These are phyloP conservation scores for Gaultheria prostrata DNA, from an alignment of 148 eudicot species.

Conservation along the genomic window DNA sequence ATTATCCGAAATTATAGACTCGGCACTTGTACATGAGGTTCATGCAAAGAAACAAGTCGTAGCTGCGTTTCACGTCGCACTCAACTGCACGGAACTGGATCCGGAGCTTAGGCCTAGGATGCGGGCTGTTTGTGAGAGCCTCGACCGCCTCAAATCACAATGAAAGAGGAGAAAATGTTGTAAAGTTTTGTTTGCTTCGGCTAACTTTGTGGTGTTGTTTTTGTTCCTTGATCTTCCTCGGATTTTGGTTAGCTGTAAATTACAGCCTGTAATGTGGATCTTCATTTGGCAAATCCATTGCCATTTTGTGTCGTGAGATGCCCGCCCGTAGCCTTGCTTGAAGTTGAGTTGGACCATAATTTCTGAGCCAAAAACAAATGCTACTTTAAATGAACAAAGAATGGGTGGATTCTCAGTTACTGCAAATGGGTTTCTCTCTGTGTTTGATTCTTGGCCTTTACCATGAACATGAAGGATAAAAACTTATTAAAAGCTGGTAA, in stretches of 20 bases:
- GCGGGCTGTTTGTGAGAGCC: conserved; percentile 65
- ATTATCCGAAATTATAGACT: conserved; percentile 81
- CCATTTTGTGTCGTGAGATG: background rate
- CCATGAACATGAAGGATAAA: too few relatives aligned
- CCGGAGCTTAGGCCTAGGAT: conserved; percentile 87
- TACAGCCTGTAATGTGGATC: conserved; percentile 3
- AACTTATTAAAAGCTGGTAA: too few relatives aligned
- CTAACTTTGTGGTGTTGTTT: background rate
- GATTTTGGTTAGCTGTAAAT: background rate
- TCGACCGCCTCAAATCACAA: conserved; percentile 59
- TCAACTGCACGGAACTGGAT: conserved; percentile 75
- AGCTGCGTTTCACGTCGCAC: conserved; percentile 76
- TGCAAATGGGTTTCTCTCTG: too few relatives aligned
- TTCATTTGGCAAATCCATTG: background rate
- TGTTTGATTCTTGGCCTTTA: too few relatives aligned
- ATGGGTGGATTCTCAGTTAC: too few relatives aligned
- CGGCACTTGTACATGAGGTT: conserved; percentile 68
- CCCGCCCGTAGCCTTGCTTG: background rate
- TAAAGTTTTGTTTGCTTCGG: background rate
- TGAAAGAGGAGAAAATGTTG: conserved; percentile 21
- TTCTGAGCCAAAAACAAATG: background rate
- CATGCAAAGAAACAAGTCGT: conserved; percentile 84
- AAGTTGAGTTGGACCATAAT: background rate
- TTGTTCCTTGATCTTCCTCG: background rate
- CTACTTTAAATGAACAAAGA: background rate